Evolutionary conservation across 2,329 filamentous ascomycete species (phyloP).

Genomic region (Monosporascus sp.): DNA sequence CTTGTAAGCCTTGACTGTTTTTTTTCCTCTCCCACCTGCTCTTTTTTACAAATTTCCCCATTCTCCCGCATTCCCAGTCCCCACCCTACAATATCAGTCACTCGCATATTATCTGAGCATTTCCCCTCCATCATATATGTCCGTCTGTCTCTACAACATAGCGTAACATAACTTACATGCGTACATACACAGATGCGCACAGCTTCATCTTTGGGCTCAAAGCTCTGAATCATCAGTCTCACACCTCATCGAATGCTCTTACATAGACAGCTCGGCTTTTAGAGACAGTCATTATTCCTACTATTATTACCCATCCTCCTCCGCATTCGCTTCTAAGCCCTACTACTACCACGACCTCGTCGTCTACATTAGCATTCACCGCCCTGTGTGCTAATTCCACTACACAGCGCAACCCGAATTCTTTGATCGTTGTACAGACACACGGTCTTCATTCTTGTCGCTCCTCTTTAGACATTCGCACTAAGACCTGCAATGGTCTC

Average conservation of each 20-base stretch:
- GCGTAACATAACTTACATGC: conserved; percentile 11
- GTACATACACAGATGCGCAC: background rate
- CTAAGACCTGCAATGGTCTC: conserved; percentile 41
- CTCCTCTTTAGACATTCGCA: conserved; percentile 6
- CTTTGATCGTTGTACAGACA: conserved; percentile 14
- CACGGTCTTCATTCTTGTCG: conserved; percentile 5
- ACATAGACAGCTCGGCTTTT: background rate
- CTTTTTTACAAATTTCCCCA: conserved; percentile 15
- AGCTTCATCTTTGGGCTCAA: conserved; percentile 3
- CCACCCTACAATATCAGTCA: conserved; percentile 10
- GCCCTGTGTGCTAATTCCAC: conserved; percentile 20
- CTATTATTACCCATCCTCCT: background rate
- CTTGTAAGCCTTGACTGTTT: conserved; percentile 10
- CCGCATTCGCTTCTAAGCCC: background rate
- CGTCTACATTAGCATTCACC: conserved; percentile 8
- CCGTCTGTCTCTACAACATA: conserved; percentile 14
- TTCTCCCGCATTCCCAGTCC: conserved; percentile 13
- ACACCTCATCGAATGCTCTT: conserved; percentile 6
- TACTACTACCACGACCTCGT: too few species aligned
- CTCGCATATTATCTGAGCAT: conserved; percentile 9
- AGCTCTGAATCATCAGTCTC: conserved; percentile 17
- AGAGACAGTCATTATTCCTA: background rate
- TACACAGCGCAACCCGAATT: conserved; percentile 16
- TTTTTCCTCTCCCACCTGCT: conserved; percentile 5
- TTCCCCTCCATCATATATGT: conserved; percentile 11